A percentile compares a stretch with the other conserved stretches of the same genome.
Conservation (phyloP, 2,329 filamentous ascomycete species). For the Colletotrichum orchidophilum region DNA sequence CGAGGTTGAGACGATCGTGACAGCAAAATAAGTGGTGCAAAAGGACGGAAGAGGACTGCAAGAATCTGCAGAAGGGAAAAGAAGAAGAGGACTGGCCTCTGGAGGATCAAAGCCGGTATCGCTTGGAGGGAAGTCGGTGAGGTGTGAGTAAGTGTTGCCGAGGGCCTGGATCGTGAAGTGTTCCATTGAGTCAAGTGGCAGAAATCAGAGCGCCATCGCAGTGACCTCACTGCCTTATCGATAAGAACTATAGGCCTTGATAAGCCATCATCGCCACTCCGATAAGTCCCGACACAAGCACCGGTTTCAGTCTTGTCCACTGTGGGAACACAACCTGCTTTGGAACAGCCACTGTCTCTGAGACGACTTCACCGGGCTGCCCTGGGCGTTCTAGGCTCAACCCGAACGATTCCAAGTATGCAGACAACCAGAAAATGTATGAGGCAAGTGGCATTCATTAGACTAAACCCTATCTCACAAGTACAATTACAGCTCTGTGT, state of each 20-base stretch:
- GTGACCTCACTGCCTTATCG: slow-evolving; percentile 31
- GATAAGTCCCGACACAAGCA: slow-evolving; percentile 26
- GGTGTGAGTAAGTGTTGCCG: slow-evolving; percentile 2
- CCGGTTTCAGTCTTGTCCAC: slow-evolving; percentile 5
- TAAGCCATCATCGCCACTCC: slow-evolving; percentile 22
- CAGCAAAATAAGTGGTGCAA: background rate
- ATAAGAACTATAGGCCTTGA: slow-evolving; percentile 6
- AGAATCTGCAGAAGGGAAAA: background rate
- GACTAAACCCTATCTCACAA: slow-evolving; percentile 25
- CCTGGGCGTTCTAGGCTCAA: background rate
- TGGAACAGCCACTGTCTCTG: background rate
- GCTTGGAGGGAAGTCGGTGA: background rate
- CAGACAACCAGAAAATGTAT: background rate
- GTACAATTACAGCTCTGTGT: slow-evolving; percentile 5
- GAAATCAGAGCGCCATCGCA: slow-evolving; percentile 15
- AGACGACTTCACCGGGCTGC: background rate
- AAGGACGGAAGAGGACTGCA: no score
- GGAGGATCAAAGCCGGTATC: background rate
- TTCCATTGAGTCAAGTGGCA: slow-evolving; percentile 29
- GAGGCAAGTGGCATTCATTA: slow-evolving; percentile 21
- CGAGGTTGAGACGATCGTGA: slow-evolving; percentile 10
- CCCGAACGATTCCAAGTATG: background rate
- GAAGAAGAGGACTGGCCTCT: background rate
- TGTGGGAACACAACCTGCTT: slow-evolving; percentile 13
- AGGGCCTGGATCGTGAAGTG: slow-evolving; percentile 20